Conservation (phyloP, 371 early-diverging fungal genomes). For the Fennellomyces sp. region DNA sequence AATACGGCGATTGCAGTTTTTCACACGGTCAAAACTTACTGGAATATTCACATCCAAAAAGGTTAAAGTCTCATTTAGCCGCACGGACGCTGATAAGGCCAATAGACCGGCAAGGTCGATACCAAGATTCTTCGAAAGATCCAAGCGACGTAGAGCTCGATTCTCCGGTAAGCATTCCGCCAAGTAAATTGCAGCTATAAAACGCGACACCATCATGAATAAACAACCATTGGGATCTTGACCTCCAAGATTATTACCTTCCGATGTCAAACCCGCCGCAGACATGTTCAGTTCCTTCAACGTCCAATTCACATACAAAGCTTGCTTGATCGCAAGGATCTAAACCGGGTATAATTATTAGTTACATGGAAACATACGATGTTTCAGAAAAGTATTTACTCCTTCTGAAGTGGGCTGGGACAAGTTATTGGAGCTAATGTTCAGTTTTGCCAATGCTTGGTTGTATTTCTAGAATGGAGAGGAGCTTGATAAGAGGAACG, state of each 20-base stretch:
- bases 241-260: slow-evolving; percentile 37
- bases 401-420: slow-evolving; percentile 44
- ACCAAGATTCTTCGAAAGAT: slow-evolving; percentile 72
- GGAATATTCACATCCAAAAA: slow-evolving; percentile 76
- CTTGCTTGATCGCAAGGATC: slow-evolving; percentile 62
- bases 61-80: slow-evolving; percentile 71
- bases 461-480: slow-evolving; percentile 54
- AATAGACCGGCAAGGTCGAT: slow-evolving; percentile 80
- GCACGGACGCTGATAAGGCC: slow-evolving; percentile 75
- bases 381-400: slow-evolving; percentile 49
- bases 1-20: background rate
- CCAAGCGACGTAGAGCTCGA: slow-evolving; percentile 63
- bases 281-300: slow-evolving; percentile 67
- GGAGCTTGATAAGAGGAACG: too few species aligned
- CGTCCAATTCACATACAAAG: slow-evolving; percentile 65
- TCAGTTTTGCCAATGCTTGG: slow-evolving; percentile 36
- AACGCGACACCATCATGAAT: background rate
- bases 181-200: slow-evolving; percentile 67
- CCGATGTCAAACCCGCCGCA: slow-evolving; percentile 61
- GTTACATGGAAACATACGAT: too few species aligned
- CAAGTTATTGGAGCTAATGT: slow-evolving; percentile 48
- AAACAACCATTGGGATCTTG: too few species aligned
- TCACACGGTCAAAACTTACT: slow-evolving; percentile 25
- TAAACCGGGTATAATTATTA: slow-evolving; percentile 4
- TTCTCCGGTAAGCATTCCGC: slow-evolving; percentile 84